Base-by-base conservation (phyloP, 352 stramenopile genomes). In the Globisporangium ultimum region DNA sequence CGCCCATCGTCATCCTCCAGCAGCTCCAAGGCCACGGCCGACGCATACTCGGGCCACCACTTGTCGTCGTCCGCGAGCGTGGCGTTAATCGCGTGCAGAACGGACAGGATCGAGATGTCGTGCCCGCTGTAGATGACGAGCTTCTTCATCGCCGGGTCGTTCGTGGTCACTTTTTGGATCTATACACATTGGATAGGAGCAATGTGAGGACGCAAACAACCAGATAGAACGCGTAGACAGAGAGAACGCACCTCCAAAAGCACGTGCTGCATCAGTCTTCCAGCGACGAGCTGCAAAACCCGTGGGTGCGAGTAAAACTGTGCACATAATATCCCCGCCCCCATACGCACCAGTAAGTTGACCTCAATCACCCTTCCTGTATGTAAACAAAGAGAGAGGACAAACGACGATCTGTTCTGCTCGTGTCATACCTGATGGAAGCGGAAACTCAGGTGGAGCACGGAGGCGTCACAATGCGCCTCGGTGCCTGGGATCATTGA, bases 101-200 rank as follows among this genome's bases (percentile, higher is more conserved):
- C 62, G 0, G 83, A 82, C 18, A 95, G 67, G 48, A 95, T 64
- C 18, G 83, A 91, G 18, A 93, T 70, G 57, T 95, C 85, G 59
- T 95, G 85, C 34, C 85, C 85, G 51, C 83, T 93, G 72, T 93
- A 95, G 21, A 92, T 65, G 41, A 90, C 60, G 28, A 94, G 63
- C 47, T 71, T 78, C 63, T 87, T 86, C 48, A 55, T 70, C 52
- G 72, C 64, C n/a, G 15, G 40, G 53, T 76, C 57, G 15, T 67
- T 67, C 50, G 34, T 64, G 1, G 78, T 50, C 21, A 61, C 55
- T 22, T 67, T 67, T 65, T 87, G 58, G 68, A 89, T 87, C 76
- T 76, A 34, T 20, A 28, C n/a, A 47, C 9, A 24, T 38, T 15
- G 42, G 28, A 13, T 42, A 8, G 11, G 3, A 15, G 9, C 21